Conservation (phyloP, 495 filamentous ascomycete genomes). For the Hyaloscypha hepaticicola region DNA sequence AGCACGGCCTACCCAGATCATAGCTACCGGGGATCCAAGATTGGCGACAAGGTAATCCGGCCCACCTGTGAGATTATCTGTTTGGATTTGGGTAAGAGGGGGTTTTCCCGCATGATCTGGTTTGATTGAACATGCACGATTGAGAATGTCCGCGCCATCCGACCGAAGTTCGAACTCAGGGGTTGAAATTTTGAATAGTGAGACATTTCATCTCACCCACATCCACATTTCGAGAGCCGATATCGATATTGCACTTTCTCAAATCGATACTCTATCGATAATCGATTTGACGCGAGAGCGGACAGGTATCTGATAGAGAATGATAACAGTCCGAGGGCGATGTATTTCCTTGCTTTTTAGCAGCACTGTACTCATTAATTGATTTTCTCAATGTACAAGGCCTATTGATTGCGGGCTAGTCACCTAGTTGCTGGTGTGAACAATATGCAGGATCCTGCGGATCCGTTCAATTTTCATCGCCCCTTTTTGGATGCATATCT, state of each 20-base stretch:
- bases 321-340: neutral
- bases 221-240: neutral
- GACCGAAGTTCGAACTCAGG: neutral
- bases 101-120: neutral
- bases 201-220: neutral
- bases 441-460: no score
- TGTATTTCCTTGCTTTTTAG: no score
- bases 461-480: no score
- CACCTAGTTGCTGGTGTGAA: no score
- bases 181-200: neutral
- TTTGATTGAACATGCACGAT: neutral
- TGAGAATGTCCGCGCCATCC: neutral
- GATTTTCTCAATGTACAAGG: no score
- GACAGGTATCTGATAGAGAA: neutral
- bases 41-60: conserved; percentile 1
- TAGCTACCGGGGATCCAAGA: conserved; percentile 18
- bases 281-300: neutral
- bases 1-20: conserved; percentile 13
- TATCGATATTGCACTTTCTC: no score
- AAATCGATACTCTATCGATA: neutral
- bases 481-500: no score
- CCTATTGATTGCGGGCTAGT: no score
- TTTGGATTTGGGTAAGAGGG: conserved; percentile 3
- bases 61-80: neutral
- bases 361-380: no score